These are phyloP conservation scores for Myriosclerotinia scirpicola DNA, from an alignment of 2,329 filamentous ascomycete genomes.

Conservation along the genomic window DNA sequence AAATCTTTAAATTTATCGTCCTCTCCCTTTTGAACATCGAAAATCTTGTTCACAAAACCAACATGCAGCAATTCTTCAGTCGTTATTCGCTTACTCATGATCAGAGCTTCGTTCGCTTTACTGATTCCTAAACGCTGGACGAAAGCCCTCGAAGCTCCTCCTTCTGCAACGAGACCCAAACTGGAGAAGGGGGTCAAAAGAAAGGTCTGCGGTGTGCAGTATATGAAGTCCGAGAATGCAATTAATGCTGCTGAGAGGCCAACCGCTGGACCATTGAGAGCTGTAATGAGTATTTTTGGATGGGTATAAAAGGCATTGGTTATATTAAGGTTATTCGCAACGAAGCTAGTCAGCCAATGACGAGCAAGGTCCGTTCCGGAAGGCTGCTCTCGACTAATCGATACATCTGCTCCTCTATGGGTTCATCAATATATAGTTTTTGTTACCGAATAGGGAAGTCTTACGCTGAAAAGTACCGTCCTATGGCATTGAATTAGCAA, in stretches of 20 bases:
- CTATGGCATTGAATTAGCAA: conserved; percentile 26
- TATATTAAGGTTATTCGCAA: conserved; percentile 83
- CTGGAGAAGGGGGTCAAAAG: conserved; percentile 89
- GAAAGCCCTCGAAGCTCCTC: conserved; percentile 75
- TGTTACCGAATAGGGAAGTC: conserved; percentile 34
- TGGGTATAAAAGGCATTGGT: conserved; percentile 90
- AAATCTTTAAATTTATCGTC: conserved; percentile 66
- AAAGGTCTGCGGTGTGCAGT: conserved; percentile 77
- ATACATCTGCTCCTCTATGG: conserved; percentile 75
- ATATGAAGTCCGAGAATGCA: conserved; percentile 88
- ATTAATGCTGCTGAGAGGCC: conserved; percentile 84
- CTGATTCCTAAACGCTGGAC: conserved; percentile 76
- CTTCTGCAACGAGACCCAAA: conserved; percentile 86
- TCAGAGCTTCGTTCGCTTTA: conserved; percentile 87
- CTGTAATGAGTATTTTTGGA: conserved; percentile 88
- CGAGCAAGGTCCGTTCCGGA: conserved; percentile 45
- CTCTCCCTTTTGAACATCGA: conserved; percentile 60
- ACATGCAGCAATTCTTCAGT: conserved; percentile 70
- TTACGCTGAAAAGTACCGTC: conserved; percentile 83
- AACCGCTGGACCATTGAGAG: conserved; percentile 87
- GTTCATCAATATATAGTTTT: conserved; percentile 25
- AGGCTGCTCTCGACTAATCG: conserved; percentile 49
- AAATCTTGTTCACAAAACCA: conserved; percentile 85
- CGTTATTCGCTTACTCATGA: conserved; percentile 80
- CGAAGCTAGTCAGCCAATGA: conserved; percentile 69